Base-by-base conservation (phyloP, 768 basidiomycete genomes). In the Amanita thiersii region DNA sequence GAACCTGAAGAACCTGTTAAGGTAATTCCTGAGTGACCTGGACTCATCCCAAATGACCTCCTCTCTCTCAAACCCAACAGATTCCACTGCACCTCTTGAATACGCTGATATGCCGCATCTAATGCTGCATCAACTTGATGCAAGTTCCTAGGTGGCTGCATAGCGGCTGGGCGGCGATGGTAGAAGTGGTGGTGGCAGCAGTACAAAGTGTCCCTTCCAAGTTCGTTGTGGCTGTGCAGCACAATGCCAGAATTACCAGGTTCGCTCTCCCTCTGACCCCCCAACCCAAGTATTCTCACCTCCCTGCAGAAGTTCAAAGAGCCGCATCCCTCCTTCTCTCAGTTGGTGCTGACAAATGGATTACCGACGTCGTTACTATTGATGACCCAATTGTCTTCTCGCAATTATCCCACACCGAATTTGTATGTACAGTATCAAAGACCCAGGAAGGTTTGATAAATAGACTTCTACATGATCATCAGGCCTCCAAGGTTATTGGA, bases 371-470 rank as follows among this genome's bases (percentile, higher is more conserved):
- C 0, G 73, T 81, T 32, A 70, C 79, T 0, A 57, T 52, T 14
- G 69, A 79, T 49, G 85, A 86, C 55, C 57, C 58, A 1, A 72
- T 85, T 33, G 81, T 86, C 8, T 86, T 73, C 49, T 61, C 71
- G 8, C 77, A 75, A 4, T 59, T 57, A n/a, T 63, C 73, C 12
- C 71, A 79, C 48, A 53, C 58, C 5, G 69, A 74, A 35, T 88
- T 86, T 60, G 86, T 86, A 49, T 52, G 79, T 60, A 28, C 40
- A n/a, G 32, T 21, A 12, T 17, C 40, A 33, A 28, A n/a, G n/a
- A 24, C 6, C 23, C 12, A 47, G n/a, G 15, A 35, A 36, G 38
- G 31, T 18, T 23, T 18, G 12, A 11, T 20, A 20, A 30, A 38
- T 10, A 43, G 47, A 33, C 45, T 42, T 40, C 35, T 47, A 28